Conservation (phyloP, 139 green algal genomes). For the Chlorella sp. region DNA sequence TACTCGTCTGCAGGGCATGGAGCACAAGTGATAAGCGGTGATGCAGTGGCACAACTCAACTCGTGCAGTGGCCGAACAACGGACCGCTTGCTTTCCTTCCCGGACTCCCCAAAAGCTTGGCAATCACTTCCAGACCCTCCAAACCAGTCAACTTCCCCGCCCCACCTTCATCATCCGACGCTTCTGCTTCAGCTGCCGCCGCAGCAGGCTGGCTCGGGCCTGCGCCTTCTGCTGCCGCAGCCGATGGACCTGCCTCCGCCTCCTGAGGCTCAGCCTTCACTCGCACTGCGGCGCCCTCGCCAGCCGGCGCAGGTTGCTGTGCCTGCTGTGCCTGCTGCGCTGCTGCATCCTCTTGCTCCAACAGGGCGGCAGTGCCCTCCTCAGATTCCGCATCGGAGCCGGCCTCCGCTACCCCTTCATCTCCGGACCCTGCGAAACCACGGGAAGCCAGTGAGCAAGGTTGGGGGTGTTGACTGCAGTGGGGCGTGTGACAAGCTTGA, state of each 20-base stretch:
- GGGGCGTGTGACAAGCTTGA: background rate
- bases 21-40: background rate
- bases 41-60: background rate
- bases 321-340: background rate
- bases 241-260: background rate
- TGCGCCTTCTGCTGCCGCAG: background rate
- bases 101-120: too few species aligned
- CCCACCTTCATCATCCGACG: slow-evolving; percentile 21
- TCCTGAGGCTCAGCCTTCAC: background rate
- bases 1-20: slow-evolving; percentile 17
- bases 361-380: slow-evolving; percentile 12
- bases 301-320: background rate
- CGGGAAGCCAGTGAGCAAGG: background rate
- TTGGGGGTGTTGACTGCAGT: background rate
- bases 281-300: background rate
- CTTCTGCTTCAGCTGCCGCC: slow-evolving; percentile 1
- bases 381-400: background rate
- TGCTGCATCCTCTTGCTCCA: background rate
- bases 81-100: too few species aligned
- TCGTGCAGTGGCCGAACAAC: too few species aligned
- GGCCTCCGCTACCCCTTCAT: background rate
- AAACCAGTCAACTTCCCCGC: too few species aligned
- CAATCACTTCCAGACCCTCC: too few species aligned
- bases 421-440: background rate
- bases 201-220: slow-evolving; percentile 14